Conservation (phyloP, 2,329 filamentous ascomycete genomes). For the Apiospora aurea region DNA sequence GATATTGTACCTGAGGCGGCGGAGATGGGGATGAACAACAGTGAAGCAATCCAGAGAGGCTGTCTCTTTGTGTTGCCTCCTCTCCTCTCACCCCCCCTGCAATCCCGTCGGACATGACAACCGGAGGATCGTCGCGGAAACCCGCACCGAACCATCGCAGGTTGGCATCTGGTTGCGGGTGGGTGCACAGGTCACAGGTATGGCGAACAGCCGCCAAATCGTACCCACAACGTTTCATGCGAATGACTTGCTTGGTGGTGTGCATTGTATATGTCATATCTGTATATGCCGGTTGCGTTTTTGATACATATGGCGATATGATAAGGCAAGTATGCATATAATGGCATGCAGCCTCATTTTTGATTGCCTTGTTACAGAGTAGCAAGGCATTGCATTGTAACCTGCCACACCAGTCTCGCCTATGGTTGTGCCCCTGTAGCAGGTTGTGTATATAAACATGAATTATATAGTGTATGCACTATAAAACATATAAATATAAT, state of each 20-base stretch:
- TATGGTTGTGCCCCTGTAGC: not conserved
- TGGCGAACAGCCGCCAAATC: not conserved
- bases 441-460: not conserved
- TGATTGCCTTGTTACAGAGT: not conserved
- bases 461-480: not conserved
- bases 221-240: not conserved
- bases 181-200: not conserved
- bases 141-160: slow-evolving; percentile 1
- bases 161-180: not conserved
- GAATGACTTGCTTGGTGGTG: not conserved
- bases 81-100: too few relatives aligned
- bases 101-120: not conserved
- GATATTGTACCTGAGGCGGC: too few relatives aligned
- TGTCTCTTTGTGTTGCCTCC: too few relatives aligned
- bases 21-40: too few relatives aligned
- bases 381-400: not conserved
- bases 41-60: too few relatives aligned
- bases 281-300: not conserved
- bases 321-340: too few relatives aligned
- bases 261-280: not conserved
- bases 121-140: slow-evolving; percentile 11
- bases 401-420: not conserved
- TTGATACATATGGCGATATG: too few relatives aligned
- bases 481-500: not conserved
- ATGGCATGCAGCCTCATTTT: too few relatives aligned